Percentiles rank a stretch among this genome's conserved stretches.
Evolutionary conservation across 2,329 filamentous ascomycete genomes (phyloP).

Genomic region (Thielaviopsis punctulata): DNA sequence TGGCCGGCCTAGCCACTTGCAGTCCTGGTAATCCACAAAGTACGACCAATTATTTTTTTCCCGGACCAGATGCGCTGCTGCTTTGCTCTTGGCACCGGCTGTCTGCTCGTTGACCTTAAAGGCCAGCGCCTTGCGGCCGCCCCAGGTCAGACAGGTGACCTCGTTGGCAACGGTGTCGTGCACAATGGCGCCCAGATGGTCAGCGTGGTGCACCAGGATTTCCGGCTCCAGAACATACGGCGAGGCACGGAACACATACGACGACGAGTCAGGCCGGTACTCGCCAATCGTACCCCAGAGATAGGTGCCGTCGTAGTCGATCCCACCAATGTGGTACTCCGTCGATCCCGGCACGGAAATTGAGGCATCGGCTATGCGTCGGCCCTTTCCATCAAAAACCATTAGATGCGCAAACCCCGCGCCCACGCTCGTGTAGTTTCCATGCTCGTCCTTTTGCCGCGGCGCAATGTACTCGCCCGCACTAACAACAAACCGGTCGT

Average conservation of each 20-base stretch:
- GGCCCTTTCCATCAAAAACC: slow-evolving; percentile 26
- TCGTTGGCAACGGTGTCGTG: slow-evolving; percentile 21
- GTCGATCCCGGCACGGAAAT: slow-evolving; percentile 22
- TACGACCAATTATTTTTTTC: slow-evolving; percentile 23
- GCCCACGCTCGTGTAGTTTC: slow-evolving; percentile 30
- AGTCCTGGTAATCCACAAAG: slow-evolving; percentile 34
- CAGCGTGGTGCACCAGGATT: slow-evolving; percentile 20
- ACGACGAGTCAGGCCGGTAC: slow-evolving; percentile 30
- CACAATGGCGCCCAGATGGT: slow-evolving; percentile 30
- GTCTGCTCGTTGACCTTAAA: slow-evolving; percentile 17
- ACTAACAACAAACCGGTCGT: slow-evolving; percentile 27
- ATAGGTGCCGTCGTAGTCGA: slow-evolving; percentile 30
- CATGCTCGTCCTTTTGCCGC: slow-evolving; percentile 27
- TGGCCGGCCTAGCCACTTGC: slow-evolving; percentile 30
- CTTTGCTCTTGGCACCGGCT: background rate
- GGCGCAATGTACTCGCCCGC: slow-evolving; percentile 25
- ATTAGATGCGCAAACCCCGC: slow-evolving; percentile 28
- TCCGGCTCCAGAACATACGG: slow-evolving; percentile 21
- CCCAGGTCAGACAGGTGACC: slow-evolving; percentile 29
- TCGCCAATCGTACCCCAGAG: slow-evolving; percentile 30
- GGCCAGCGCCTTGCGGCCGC: slow-evolving; percentile 23
- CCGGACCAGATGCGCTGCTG: slow-evolving; percentile 10
- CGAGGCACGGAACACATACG: slow-evolving; percentile 23
- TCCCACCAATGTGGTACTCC: slow-evolving; percentile 30
- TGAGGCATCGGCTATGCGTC: slow-evolving; percentile 26